A percentile compares a stretch with the other conserved stretches of the same genome.
Evolutionary conservation across 163 green algal genomes (phyloP).

Genomic region (Scenedesmus sp.): DNA sequence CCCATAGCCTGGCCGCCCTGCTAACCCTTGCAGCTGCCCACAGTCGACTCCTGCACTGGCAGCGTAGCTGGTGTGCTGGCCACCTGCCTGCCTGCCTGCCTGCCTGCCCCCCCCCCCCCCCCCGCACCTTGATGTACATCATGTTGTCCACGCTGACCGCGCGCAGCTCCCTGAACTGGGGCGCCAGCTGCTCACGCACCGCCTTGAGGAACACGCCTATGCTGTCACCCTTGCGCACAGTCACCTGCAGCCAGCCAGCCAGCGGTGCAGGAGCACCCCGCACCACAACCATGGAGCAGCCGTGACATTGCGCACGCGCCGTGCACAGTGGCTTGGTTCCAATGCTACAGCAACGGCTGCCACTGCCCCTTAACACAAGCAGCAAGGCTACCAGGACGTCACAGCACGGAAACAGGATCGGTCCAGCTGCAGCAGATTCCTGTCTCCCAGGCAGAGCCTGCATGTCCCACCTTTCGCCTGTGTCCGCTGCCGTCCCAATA

Average conservation of each 20-base stretch:
- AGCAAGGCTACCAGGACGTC: background rate
- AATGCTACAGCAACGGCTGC: background rate
- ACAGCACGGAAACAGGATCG: background rate
- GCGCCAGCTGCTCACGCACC: slow-evolving; percentile 89
- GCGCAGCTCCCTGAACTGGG: slow-evolving; percentile 93
- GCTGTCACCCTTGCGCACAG: slow-evolving; percentile 92
- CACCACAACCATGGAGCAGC: background rate
- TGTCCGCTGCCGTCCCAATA: slow-evolving; percentile 98
- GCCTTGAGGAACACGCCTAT: slow-evolving; percentile 91
- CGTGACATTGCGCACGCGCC: background rate
- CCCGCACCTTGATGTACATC: slow-evolving; percentile 96
- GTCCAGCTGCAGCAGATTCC: background rate
- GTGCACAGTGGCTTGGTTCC: background rate
- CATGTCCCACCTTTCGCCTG: slow-evolving; percentile 63
- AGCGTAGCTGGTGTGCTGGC: too few relatives aligned
- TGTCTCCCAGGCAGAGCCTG: background rate
- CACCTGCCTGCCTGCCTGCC: background rate
- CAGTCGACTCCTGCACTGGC: too few relatives aligned
- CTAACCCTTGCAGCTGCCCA: background rate
- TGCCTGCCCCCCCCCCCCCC: background rate
- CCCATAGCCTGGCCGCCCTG: too few relatives aligned
- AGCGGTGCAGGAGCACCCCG: slow-evolving; percentile 3
- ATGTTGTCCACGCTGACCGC: slow-evolving; percentile 82
- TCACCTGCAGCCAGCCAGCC: slow-evolving; percentile 49
- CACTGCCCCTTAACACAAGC: background rate